Percentiles rank a stretch among this genome's conserved stretches.
Evolutionary conservation across 345 rosid genomes (phyloP).

Genomic region (Clarkia xantiana): DNA sequence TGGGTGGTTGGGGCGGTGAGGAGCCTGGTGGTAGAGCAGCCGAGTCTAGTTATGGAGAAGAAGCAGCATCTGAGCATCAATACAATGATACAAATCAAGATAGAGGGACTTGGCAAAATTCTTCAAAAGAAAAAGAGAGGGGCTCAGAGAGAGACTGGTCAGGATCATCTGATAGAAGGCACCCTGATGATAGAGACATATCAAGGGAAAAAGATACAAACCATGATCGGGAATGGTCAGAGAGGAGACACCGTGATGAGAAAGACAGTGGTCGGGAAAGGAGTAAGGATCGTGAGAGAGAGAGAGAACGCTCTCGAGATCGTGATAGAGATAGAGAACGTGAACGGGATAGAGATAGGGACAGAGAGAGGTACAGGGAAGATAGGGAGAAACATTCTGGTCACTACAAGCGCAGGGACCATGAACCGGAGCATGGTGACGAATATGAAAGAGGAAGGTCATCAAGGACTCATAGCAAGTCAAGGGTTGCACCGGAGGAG

Average conservation of each 20-base stretch:
- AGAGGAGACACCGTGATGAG: conserved; percentile 48
- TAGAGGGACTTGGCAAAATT: conserved; percentile 40
- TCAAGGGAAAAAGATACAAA: conserved; percentile 39
- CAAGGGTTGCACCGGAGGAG: conserved; percentile 45
- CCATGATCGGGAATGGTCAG: conserved; percentile 29
- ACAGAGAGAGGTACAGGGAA: conserved; percentile 45
- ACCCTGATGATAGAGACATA: conserved; percentile 52
- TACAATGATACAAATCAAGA: conserved; percentile 60
- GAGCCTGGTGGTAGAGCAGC: conserved; percentile 61
- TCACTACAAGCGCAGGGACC: conserved; percentile 41
- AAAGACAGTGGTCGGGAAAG: conserved; percentile 48
- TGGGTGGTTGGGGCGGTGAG: conserved; percentile 71
- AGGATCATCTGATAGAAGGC: conserved; percentile 58
- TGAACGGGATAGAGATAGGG: conserved; percentile 37
- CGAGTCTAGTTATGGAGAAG: conserved; percentile 82
- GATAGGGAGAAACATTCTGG: conserved; percentile 45
- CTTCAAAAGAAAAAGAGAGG: conserved; percentile 52
- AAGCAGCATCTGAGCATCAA: conserved; percentile 74
- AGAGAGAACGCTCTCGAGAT: conserved; percentile 45
- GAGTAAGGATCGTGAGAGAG: conserved; percentile 45
- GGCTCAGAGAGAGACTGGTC: conserved; percentile 59
- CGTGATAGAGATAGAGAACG: conserved; percentile 19
- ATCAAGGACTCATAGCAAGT: conserved; percentile 49
- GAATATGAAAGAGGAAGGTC: conserved; percentile 55
- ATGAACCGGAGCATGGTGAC: conserved; percentile 43